phyloP scores from a whole-genome alignment of 768 basidiomycete species.

The Rhizopogon vesiculosus region DNA sequence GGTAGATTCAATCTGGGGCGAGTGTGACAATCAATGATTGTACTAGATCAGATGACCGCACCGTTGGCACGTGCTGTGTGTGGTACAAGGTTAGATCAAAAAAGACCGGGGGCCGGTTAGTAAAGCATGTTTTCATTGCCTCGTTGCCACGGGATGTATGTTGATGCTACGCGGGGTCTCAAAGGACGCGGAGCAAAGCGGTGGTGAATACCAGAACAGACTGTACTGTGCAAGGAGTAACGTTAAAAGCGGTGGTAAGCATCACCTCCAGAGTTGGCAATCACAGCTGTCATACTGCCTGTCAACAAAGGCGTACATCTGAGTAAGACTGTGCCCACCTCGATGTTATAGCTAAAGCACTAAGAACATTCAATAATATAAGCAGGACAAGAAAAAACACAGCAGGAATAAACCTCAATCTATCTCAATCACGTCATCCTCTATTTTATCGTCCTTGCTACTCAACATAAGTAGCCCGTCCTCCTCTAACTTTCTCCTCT shows the following conservation, averaged over 20 bases:
- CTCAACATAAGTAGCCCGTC: slow-evolving; percentile 73
- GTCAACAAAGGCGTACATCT: not conserved
- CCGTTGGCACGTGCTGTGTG: not conserved
- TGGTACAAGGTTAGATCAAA: no score
- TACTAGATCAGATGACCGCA: not conserved
- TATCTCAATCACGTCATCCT: slow-evolving; percentile 52
- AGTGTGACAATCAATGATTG: not conserved
- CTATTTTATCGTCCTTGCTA: slow-evolving; percentile 46
- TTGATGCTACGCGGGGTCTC: not conserved
- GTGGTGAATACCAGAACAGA: not conserved
- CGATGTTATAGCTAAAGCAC: not conserved
- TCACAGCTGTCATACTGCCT: not conserved
- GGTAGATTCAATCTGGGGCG: not conserved
- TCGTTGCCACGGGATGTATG: not conserved
- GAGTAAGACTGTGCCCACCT: not conserved
- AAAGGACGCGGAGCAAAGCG: no score
- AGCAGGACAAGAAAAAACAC: slow-evolving; percentile 2
- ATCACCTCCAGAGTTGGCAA: not conserved
- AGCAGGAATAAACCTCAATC: slow-evolving; percentile 31
- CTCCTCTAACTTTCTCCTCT: slow-evolving; percentile 62
- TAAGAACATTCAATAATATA: slow-evolving; percentile 1
- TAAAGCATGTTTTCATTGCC: not conserved
- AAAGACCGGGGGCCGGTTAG: not conserved
- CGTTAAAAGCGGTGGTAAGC: not conserved
- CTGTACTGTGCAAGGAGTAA: not conserved